Percentiles rank a stretch among this genome's conserved stretches.
Conservation (phyloP, 2,329 filamentous ascomycete genomes). For the Fusarium sp. region DNA sequence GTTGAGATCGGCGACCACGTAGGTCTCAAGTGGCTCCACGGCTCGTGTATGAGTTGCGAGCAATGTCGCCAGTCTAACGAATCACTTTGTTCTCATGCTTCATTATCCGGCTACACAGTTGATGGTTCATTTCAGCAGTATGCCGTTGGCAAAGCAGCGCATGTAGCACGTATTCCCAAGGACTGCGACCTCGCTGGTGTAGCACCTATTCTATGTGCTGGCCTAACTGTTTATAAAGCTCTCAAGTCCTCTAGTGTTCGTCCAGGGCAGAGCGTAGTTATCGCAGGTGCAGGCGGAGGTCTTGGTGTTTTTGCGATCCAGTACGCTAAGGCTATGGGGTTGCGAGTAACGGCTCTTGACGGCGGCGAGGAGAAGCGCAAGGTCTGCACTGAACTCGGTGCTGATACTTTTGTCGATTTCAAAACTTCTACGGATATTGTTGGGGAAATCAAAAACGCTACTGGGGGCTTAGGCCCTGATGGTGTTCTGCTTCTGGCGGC, state of each 20-base stretch:
- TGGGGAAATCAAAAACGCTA: constrained; percentile 76
- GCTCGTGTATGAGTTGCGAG: constrained; percentile 80
- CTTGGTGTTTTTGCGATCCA: constrained; percentile 81
- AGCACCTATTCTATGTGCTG: constrained; percentile 83
- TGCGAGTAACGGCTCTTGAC: constrained; percentile 82
- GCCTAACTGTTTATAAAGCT: constrained; percentile 86
- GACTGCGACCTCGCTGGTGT: constrained; percentile 78
- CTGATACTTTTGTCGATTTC: constrained; percentile 82
- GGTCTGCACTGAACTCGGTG: constrained; percentile 76
- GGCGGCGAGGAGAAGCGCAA: constrained; percentile 82
- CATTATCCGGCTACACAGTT: constrained; percentile 88
- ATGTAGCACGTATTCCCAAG: constrained; percentile 82
- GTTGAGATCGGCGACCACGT: constrained; percentile 83
- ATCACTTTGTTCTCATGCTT: constrained; percentile 78
- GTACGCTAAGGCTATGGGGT: constrained; percentile 89
- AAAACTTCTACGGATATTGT: constrained; percentile 77
- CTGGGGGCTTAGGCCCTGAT: constrained; percentile 82
- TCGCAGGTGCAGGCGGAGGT: constrained; percentile 85
- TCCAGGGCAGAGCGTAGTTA: constrained; percentile 80
- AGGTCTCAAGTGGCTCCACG: constrained; percentile 91
- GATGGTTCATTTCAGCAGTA: constrained; percentile 93
- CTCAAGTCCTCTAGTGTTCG: constrained; percentile 79
- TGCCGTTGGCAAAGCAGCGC: constrained; percentile 82
- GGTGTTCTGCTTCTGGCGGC: constrained; percentile 87
- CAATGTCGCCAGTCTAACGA: constrained; percentile 85